Percentiles rank a stretch among this genome's conserved stretches.
These are phyloP conservation scores for Naganishia sp. DNA, from an alignment of 1,284 basidiomycete species.

Conservation along the genomic window DNA sequence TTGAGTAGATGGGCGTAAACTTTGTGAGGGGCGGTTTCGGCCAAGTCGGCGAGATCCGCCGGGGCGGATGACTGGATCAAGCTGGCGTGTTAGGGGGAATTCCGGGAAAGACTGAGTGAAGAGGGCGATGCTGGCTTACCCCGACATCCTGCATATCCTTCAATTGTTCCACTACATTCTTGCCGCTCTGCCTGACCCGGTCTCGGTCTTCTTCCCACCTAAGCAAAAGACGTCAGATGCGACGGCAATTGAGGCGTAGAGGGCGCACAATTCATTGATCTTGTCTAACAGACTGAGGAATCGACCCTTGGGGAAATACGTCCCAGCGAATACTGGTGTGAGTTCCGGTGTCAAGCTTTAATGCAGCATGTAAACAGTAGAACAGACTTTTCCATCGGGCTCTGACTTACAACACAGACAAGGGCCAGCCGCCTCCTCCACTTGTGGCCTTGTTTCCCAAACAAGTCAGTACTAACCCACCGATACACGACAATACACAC, in stretches of 20 bases:
- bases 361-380: neutral
- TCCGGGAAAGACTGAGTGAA: neutral
- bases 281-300: conserved; percentile 43
- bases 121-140: conserved; percentile 6
- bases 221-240: neutral
- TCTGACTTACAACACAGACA: conserved; percentile 49
- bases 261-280: conserved; percentile 39
- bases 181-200: conserved; percentile 38
- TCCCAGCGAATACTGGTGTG: conserved; percentile 57
- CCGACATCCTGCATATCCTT: conserved; percentile 36
- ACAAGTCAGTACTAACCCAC: neutral
- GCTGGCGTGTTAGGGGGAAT: conserved; percentile 9
- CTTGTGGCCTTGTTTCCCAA: conserved; percentile 45
- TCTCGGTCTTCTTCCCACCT: conserved; percentile 43
- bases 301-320: conserved; percentile 53
- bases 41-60: conserved; percentile 34
- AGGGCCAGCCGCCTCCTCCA: conserved; percentile 58
- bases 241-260: neutral
- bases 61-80: conserved; percentile 6
- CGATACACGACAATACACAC: conserved; percentile 26
- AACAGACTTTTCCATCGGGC: neutral
- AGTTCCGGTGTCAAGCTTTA: conserved; percentile 54
- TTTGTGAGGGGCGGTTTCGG: conserved; percentile 32
- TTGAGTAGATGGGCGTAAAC: conserved; percentile 39
- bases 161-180: conserved; percentile 41